phyloP scores from a whole-genome alignment of 345 rosid genomes.

The Eucalyptus virginea region DNA sequence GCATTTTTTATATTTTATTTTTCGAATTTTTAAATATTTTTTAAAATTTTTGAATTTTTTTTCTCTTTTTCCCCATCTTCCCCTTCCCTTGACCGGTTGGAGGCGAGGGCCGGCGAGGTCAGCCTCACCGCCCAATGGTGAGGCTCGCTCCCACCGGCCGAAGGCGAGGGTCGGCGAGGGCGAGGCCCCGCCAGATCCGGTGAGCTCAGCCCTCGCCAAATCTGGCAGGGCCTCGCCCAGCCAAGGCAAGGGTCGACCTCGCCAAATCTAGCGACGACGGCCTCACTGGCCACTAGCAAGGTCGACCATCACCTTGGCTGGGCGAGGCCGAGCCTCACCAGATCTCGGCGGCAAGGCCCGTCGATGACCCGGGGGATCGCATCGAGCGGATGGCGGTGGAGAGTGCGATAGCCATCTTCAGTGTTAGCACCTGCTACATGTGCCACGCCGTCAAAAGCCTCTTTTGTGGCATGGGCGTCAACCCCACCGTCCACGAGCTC shows the following conservation, averaged over 20 bases:
- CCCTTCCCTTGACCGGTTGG: accelerated
- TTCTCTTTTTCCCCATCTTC: too few relatives aligned
- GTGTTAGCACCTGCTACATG: slow-evolving; percentile 85
- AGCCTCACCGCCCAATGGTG: too few relatives aligned
- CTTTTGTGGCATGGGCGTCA: slow-evolving; percentile 81
- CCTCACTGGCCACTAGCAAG: accelerated
- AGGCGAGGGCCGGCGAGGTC: too few relatives aligned
- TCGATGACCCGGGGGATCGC: slow-evolving; percentile 17
- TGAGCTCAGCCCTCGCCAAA: accelerated
- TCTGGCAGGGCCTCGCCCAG: too few relatives aligned
- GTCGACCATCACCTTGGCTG: too few relatives aligned
- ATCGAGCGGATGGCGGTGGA: slow-evolving; percentile 57
- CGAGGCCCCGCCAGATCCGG: too few relatives aligned
- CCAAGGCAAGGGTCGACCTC: too few relatives aligned
- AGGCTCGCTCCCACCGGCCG: accelerated
- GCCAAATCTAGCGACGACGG: accelerated
- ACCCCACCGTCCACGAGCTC: slow-evolving; percentile 76
- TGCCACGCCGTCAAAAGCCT: slow-evolving; percentile 81
- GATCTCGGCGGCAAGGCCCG: not conserved
- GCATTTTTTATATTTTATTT: too few relatives aligned
- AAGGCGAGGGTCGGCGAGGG: too few relatives aligned
- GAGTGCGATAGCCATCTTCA: slow-evolving; percentile 76
- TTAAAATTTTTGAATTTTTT: too few relatives aligned
- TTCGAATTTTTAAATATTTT: too few relatives aligned
- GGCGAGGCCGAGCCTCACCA: accelerated